Percentiles rank a stretch among this genome's conserved stretches.
Conservation (phyloP, 371 early-diverging fungal genomes). For the Rhizomucor miehei region DNA sequence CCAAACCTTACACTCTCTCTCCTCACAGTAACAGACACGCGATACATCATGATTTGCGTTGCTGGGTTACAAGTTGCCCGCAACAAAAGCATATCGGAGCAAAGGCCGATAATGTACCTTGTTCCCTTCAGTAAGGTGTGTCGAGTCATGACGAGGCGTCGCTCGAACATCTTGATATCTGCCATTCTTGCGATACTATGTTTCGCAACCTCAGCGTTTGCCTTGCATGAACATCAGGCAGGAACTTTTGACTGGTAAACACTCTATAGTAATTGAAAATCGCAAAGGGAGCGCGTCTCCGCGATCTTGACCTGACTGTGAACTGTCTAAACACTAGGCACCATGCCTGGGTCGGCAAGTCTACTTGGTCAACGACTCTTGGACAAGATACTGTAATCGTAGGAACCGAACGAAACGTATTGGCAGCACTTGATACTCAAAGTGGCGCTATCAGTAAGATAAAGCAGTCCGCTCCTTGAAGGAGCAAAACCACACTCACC, state of each 20-base stretch:
- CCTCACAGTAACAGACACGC: no score
- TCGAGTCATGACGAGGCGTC: no score
- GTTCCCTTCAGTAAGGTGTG: no score
- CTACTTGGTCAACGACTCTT: constrained; percentile 22
- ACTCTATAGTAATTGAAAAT: neutral
- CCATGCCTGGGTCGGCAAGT: constrained; percentile 61
- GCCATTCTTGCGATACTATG: no score
- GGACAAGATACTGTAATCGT: constrained; percentile 44
- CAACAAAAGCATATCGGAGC: no score
- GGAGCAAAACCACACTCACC: constrained; percentile 12
- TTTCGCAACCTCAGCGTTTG: neutral
- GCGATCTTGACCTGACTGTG: neutral
- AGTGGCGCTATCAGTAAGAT: constrained; percentile 58
- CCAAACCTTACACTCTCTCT: no score
- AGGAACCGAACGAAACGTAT: constrained; percentile 59
- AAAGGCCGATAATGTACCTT: no score
- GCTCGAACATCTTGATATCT: no score
- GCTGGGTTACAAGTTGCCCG: no score
- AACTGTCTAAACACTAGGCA: constrained; percentile 43
- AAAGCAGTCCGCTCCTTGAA: neutral
- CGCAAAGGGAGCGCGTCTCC: neutral
- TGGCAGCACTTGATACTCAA: constrained; percentile 54
- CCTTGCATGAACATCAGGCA: constrained; percentile 20
- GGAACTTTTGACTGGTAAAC: constrained; percentile 28
- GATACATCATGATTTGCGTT: no score